These are phyloP conservation scores for Flagelloscypha sp. DNA, from an alignment of 768 basidiomycete genomes.

Conservation along the genomic window DNA sequence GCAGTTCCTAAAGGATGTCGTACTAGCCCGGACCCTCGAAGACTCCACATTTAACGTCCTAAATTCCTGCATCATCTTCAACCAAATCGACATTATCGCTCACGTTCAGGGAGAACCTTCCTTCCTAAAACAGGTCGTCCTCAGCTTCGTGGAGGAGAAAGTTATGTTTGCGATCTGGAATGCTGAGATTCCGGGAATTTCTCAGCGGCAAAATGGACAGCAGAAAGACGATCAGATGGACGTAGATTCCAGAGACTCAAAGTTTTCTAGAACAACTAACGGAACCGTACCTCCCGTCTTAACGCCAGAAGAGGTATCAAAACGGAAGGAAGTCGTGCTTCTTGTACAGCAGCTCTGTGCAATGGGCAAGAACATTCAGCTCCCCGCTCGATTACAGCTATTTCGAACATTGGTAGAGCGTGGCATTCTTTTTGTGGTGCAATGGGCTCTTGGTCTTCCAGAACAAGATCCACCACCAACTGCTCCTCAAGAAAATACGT, in stretches of 20 bases:
- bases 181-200: too few species aligned
- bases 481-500: conserved; percentile 30
- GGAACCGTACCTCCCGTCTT: conserved; percentile 5
- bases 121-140: conserved; percentile 74
- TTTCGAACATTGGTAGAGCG: conserved; percentile 85
- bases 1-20: conserved; percentile 96
- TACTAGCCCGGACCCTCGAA: conserved; percentile 89
- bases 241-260: conserved; percentile 18
- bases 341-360: conserved; percentile 88
- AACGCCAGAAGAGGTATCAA: conserved; percentile 35
- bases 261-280: too few species aligned
- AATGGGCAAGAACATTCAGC: conserved; percentile 96
- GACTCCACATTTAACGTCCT: conserved; percentile 96
- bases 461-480: too few species aligned
- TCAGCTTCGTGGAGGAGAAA: conserved; percentile 67
- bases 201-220: conserved; percentile 15
- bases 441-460: conserved; percentile 78
- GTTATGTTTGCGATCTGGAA: too few species aligned
- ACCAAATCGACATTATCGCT: conserved; percentile 95
- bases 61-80: conserved; percentile 96
- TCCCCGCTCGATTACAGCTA: conserved; percentile 74
- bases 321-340: conserved; percentile 70
- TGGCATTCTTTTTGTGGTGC: conserved; percentile 83
- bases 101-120: conserved; percentile 72
- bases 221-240: conserved; percentile 21